Evolutionary conservation across 345 rosid species (phyloP).

Genomic region (Turnera subulata): DNA sequence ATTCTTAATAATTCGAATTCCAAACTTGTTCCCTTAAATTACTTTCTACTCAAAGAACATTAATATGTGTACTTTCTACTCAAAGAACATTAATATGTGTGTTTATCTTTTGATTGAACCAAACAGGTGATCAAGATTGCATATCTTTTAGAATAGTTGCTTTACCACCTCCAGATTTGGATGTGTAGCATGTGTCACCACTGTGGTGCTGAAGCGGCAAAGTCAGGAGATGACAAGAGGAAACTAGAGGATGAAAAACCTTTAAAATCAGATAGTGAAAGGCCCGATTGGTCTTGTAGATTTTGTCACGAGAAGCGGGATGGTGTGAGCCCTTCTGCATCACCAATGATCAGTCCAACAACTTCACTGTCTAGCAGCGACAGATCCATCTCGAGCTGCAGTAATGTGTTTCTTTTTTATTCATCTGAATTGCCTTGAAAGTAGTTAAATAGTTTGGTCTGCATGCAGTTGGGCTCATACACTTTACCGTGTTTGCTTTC

Average conservation of each 20-base stretch:
- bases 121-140: conserved; percentile 4
- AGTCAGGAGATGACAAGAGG: conserved; percentile 25
- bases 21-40: no score
- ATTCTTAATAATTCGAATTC: no score
- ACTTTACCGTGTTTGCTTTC: conserved; percentile 10
- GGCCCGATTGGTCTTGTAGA: conserved; percentile 35
- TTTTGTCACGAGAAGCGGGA: conserved; percentile 44
- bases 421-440: neutral
- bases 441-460: neutral
- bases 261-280: conserved; percentile 30
- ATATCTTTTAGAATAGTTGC: neutral
- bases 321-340: conserved; percentile 21
- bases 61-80: no score
- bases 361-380: conserved; percentile 57
- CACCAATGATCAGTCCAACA: conserved; percentile 55
- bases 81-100: no score
- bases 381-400: conserved; percentile 60
- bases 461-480: conserved; percentile 16
- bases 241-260: conserved; percentile 26
- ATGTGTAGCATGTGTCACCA: conserved; percentile 27
- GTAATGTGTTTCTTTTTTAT: conserved; percentile 26
- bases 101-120: conserved; percentile 1
- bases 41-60: no score
- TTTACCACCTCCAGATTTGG: conserved; percentile 1
- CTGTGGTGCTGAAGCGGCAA: conserved; percentile 37